Evolutionary conservation across 2,329 filamentous ascomycete species (phyloP).

Genomic region (Niveomyces coronatus): DNA sequence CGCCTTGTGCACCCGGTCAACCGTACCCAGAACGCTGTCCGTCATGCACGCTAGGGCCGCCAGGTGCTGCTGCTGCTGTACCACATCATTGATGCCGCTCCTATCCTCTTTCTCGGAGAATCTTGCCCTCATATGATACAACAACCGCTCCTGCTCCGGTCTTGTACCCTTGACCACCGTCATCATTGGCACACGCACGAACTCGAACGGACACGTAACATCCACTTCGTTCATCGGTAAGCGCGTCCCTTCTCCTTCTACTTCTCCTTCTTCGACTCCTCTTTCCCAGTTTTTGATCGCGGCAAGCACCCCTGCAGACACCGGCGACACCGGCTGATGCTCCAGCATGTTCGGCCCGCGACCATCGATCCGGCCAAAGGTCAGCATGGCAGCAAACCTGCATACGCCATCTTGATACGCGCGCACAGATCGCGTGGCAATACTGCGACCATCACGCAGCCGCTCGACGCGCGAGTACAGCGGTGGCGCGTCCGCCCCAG

Average conservation of each 20-base stretch:
- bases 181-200: constrained; percentile 2
- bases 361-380: neutral
- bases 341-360: constrained; percentile 3
- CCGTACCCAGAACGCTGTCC: constrained; percentile 7
- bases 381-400: constrained; percentile 4
- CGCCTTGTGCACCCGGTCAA: constrained; percentile 7
- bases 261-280: too few species aligned
- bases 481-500: neutral
- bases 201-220: constrained; percentile 5
- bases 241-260: too few species aligned
- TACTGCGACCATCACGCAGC: constrained; percentile 4
- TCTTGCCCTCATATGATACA: constrained; percentile 2
- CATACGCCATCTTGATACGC: neutral
- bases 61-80: constrained; percentile 1
- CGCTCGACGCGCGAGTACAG: constrained; percentile 6
- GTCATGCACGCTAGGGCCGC: constrained; percentile 8
- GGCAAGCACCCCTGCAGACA: too few species aligned
- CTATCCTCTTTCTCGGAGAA: neutral
- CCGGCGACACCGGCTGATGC: constrained; percentile 5
- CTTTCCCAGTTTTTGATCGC: too few species aligned
- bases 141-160: constrained; percentile 3
- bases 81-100: too few species aligned
- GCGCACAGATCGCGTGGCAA: constrained; percentile 5
- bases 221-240: constrained; percentile 6
- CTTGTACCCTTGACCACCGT: neutral